Conservation (phyloP, 768 basidiomycete species). For the Rhizopogon vesiculosus region DNA sequence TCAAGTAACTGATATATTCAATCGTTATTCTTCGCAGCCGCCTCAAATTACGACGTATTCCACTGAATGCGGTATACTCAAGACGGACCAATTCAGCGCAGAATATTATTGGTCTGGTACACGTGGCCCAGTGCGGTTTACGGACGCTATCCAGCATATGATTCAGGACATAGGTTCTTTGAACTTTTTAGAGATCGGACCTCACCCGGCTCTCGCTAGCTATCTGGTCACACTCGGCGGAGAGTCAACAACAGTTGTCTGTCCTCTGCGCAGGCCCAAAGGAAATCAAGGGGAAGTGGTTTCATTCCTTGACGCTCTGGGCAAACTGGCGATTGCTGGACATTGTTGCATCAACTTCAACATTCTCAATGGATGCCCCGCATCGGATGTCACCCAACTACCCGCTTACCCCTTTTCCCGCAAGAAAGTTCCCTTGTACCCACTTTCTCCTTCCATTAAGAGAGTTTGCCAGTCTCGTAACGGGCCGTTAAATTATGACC, state of each 20-base stretch:
- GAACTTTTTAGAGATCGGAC: conserved; percentile 14
- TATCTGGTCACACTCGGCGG: neutral
- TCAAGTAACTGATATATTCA: conserved; percentile 28
- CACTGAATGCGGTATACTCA: conserved; percentile 25
- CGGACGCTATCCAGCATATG: conserved; percentile 24
- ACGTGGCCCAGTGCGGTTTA: conserved; percentile 34
- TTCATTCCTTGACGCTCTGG: conserved; percentile 23
- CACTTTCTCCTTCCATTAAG: conserved; percentile 6
- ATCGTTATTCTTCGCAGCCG: conserved; percentile 13
- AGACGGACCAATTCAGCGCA: conserved; percentile 17
- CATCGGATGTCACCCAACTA: neutral
- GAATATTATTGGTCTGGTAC: conserved; percentile 40
- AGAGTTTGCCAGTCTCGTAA: conserved; percentile 18
- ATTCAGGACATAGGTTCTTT: conserved; percentile 17
- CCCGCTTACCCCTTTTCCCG: conserved; percentile 18
- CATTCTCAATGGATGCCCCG: conserved; percentile 19
- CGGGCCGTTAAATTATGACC: conserved; percentile 32
- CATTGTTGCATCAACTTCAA: conserved; percentile 29
- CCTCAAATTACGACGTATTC: conserved; percentile 33
- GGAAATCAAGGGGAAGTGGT: conserved; percentile 16
- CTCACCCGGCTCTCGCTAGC: conserved; percentile 3
- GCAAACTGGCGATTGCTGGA: conserved; percentile 23
- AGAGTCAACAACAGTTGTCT: neutral
- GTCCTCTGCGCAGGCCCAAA: neutral
- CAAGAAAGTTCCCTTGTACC: conserved; percentile 17